Conservation (phyloP, 1,139 yeast genomes). For the Geotrichum klebahnii region DNA sequence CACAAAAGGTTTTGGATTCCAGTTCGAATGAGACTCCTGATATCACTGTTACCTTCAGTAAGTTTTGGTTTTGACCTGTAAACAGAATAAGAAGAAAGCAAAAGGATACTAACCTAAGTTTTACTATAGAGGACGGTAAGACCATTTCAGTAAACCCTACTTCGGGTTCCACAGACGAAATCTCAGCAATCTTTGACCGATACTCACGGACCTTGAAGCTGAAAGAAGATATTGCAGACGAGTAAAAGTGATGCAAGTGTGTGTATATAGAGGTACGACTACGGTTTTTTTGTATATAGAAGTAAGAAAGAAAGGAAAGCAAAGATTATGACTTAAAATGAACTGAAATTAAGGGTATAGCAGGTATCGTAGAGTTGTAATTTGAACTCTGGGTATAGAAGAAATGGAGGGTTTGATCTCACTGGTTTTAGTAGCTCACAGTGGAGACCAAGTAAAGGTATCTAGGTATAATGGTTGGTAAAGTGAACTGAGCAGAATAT, state of each 20-base stretch:
- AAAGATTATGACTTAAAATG: too few relatives aligned
- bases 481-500: too few relatives aligned
- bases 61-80: constrained; percentile 1
- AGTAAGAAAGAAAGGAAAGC: background rate
- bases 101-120: constrained; percentile 20
- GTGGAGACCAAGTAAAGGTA: too few relatives aligned
- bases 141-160: constrained; percentile 65
- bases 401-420: too few relatives aligned
- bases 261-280: background rate
- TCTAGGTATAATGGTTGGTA: too few relatives aligned
- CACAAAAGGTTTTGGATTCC: constrained; percentile 32
- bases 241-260: constrained; percentile 7
- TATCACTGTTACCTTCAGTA: constrained; percentile 67
- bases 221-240: constrained; percentile 41
- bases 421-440: too few relatives aligned
- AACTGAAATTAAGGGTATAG: too few relatives aligned
- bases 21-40: constrained; percentile 50
- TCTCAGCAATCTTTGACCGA: constrained; percentile 45
- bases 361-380: too few relatives aligned
- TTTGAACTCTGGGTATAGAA: too few relatives aligned
- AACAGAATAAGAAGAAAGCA: too few relatives aligned
- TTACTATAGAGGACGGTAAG: constrained; percentile 62
- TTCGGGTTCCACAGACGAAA: constrained; percentile 38
- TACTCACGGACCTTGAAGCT: constrained; percentile 57
- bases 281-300: constrained; percentile 2